Base-by-base conservation (phyloP, 768 basidiomycete genomes). In the Naematelia encephala region DNA sequence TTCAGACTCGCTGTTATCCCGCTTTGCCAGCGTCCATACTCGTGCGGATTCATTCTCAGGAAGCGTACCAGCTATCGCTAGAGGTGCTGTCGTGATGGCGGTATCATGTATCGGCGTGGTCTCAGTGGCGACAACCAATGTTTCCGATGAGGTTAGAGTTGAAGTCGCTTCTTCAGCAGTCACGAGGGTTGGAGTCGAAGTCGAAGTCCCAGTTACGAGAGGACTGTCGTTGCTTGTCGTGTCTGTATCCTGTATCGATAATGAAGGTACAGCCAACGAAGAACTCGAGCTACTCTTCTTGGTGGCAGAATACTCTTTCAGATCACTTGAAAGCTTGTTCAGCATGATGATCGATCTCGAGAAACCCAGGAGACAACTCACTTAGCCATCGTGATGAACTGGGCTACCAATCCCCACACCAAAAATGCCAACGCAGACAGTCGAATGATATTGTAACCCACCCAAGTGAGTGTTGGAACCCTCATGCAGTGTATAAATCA, bases 391-490 rank as follows among this genome's bases (percentile, higher is more conserved):
- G 58, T 56, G 13, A 69, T 58, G 53, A 69, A 69, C 49, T 69
- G 68, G 11, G 56, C 68, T 10, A 67, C 62, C 44, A 72, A 42
- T 23, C 66, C 57, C 70, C 70, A 72, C 16, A 45, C 48, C 5
- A 69, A 23, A 21, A 69, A 61, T 19, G 60, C 51, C 1, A 66
- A 30, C 11, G 63, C 65, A 8, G 57, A 46, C 48, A 72, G 44
- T 5, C 70, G 63, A 25, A 72, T 56, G 42, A 67, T 16, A 46
- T 72, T 72, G 56, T 61, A 59, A 2, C 58, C 66, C n/a, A 60
- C 43, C 68, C 70, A 72, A 11, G 49, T 46, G 13, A 56, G 28
- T 11, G 55, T 60, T 34, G 66, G 66, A 25, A 53, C 14, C 51
- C 54, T 56, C 56, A 46, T 45, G 27, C 45, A 4, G 56, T 43